Evolutionary conservation across 306 rosid species (phyloP).

Genomic region (Cicer bijugum): DNA sequence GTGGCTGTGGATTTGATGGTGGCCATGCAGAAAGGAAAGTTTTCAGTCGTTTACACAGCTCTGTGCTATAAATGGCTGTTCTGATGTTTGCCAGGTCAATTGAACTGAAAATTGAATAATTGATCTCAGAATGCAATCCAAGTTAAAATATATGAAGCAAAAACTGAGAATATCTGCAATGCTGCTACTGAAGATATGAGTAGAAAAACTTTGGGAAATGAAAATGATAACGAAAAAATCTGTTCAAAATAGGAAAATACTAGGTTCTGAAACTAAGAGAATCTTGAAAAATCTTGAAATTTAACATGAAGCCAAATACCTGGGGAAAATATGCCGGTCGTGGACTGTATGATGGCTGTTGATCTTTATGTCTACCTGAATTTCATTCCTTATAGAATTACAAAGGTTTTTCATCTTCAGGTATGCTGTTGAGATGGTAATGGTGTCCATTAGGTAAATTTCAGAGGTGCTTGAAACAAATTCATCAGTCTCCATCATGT

Average conservation of each 20-base stretch:
- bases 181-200: conserved; percentile 7
- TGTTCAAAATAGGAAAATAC: conserved; percentile 14
- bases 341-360: conserved; percentile 75
- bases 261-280: conserved; percentile 13
- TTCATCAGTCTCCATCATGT: conserved; percentile 95
- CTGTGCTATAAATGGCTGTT: conserved; percentile 87
- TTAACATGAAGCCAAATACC: conserved; percentile 55
- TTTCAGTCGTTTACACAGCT: conserved; percentile 79
- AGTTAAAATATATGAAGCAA: conserved; percentile 19
- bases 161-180: neutral
- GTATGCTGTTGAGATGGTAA: conserved; percentile 88
- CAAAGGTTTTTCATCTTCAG: conserved; percentile 88
- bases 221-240: neutral
- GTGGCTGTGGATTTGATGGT: conserved; percentile 83
- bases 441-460: conserved; percentile 68
- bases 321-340: conserved; percentile 81
- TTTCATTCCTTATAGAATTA: conserved; percentile 69
- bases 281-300: neutral
- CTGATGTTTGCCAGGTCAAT: conserved; percentile 84
- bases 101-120: conserved; percentile 68
- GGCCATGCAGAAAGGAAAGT: conserved; percentile 89
- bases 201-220: conserved; percentile 5
- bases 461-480: conserved; percentile 81
- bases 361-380: conserved; percentile 88
- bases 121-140: conserved; percentile 45